Evolutionary conservation across 441 rosid species (phyloP).

Genomic region (Aleurites moluccanus): DNA sequence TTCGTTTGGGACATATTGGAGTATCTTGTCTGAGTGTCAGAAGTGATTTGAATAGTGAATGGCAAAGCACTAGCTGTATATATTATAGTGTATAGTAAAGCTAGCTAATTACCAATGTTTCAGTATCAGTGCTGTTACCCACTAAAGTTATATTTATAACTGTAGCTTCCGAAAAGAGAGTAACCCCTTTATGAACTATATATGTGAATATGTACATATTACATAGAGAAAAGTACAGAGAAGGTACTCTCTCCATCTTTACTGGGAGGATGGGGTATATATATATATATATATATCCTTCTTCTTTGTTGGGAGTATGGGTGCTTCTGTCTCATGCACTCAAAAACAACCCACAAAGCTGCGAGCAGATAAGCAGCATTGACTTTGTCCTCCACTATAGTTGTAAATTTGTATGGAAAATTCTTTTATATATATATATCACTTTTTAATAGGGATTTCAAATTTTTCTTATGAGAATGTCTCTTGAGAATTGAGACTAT

Average conservation of each 20-base stretch:
- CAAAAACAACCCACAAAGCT: conserved; percentile 33
- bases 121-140: not conserved
- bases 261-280: conserved; percentile 8
- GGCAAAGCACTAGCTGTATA: conserved; percentile 11
- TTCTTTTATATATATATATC: too few species aligned
- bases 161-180: not conserved
- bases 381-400: conserved; percentile 29
- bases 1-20: not conserved
- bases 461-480: too few species aligned
- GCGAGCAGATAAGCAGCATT: conserved; percentile 33
- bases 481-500: too few species aligned
- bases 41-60: not conserved
- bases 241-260: conserved; percentile 6
- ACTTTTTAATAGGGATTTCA: too few species aligned
- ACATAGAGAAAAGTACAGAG: conserved; percentile 9
- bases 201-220: not conserved
- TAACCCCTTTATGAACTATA: too few species aligned
- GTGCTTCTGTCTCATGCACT: conserved; percentile 30
- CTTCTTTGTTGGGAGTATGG: conserved; percentile 27
- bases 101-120: not conserved
- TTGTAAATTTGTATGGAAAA: not conserved
- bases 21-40: not conserved
- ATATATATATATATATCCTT: conserved; percentile 2
- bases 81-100: not conserved
- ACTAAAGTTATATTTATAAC: not conserved